Evolutionary conservation across 768 basidiomycete genomes (phyloP).

Genomic region (Rhodosporidiobolus odoratus): DNA sequence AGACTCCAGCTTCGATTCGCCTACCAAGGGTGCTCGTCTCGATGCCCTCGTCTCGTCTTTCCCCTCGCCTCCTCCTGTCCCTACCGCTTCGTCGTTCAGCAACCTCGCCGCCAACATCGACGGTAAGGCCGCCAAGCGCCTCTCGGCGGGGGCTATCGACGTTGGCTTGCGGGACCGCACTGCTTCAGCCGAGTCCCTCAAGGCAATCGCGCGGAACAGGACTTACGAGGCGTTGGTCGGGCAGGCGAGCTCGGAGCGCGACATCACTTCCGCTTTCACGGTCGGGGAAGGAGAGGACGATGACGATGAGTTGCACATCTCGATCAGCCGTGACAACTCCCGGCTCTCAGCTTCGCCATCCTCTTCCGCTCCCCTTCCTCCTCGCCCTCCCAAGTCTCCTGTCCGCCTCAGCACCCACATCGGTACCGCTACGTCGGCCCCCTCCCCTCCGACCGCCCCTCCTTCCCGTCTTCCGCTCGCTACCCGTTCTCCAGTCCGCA

Average conservation of each 20-base stretch:
- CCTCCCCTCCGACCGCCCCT: slow-evolving; percentile 2
- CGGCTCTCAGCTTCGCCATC: neutral
- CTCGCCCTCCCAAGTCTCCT: slow-evolving; percentile 19
- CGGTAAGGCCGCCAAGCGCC: neutral
- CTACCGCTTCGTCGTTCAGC: slow-evolving; percentile 4
- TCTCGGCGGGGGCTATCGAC: neutral
- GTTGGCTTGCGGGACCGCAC: neutral
- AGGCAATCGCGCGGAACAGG: neutral
- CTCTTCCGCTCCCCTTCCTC: slow-evolving; percentile 1
- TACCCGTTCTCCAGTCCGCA: slow-evolving; percentile 6
- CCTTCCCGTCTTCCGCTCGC: neutral
- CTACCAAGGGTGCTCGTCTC: slow-evolving; percentile 10
- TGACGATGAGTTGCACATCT: neutral
- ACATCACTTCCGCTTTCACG: neutral
- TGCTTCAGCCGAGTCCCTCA: slow-evolving; percentile 5
- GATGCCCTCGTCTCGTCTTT: slow-evolving; percentile 14
- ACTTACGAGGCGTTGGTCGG: neutral
- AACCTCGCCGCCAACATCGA: slow-evolving; percentile 9
- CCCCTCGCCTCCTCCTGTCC: slow-evolving; percentile 15
- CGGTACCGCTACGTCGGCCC: neutral
- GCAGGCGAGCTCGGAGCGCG: slow-evolving; percentile 2
- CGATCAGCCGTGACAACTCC: neutral
- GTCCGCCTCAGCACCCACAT: slow-evolving; percentile 8
- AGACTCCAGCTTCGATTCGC: slow-evolving; percentile 13
- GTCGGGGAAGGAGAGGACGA: neutral